Percentiles rank a stretch among this genome's conserved stretches.
Conservation (phyloP, 164 flowering plant genomes). For the Buxus sempervirens region DNA sequence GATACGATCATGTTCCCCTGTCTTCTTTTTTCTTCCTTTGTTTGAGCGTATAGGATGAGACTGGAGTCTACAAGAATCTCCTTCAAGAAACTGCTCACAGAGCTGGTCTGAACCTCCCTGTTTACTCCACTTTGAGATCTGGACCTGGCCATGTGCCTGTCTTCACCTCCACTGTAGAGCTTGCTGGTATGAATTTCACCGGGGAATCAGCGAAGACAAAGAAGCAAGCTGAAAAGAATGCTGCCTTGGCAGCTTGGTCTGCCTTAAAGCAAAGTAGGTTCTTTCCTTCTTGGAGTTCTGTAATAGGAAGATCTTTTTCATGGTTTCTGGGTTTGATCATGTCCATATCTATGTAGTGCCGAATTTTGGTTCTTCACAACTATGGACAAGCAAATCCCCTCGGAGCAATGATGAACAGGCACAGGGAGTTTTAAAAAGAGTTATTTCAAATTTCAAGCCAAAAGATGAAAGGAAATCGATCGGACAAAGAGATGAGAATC, state of each 20-base stretch:
- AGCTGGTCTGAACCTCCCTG: conserved; percentile 62
- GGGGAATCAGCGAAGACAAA: conserved; percentile 80
- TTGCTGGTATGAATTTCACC: conserved; percentile 57
- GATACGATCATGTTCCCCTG: background rate
- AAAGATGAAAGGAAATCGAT: conserved; percentile 36
- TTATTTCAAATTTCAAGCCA: conserved; percentile 37
- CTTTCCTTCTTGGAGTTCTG: background rate
- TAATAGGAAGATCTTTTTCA: background rate
- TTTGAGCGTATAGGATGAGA: conserved; percentile 47
- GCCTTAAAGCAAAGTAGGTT: conserved; percentile 52
- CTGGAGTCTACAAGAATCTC: conserved; percentile 73
- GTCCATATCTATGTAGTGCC: conserved; percentile 34
- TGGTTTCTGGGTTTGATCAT: conserved; percentile 8
- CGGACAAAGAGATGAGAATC: conserved; percentile 31
- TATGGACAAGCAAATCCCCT: conserved; percentile 21
- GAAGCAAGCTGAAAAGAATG: conserved; percentile 92
- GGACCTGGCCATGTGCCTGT: conserved; percentile 69
- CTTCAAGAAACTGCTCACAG: conserved; percentile 67
- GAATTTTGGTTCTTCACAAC: conserved; percentile 25
- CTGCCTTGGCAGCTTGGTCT: conserved; percentile 87
- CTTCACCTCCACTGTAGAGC: conserved; percentile 66
- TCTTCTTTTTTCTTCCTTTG: background rate
- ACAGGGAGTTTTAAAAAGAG: conserved; percentile 41
- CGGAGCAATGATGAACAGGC: conserved; percentile 41
- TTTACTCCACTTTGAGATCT: conserved; percentile 64